phyloP scores from a whole-genome alignment of 768 basidiomycete genomes.

The Leucocoprinus leucothites region DNA sequence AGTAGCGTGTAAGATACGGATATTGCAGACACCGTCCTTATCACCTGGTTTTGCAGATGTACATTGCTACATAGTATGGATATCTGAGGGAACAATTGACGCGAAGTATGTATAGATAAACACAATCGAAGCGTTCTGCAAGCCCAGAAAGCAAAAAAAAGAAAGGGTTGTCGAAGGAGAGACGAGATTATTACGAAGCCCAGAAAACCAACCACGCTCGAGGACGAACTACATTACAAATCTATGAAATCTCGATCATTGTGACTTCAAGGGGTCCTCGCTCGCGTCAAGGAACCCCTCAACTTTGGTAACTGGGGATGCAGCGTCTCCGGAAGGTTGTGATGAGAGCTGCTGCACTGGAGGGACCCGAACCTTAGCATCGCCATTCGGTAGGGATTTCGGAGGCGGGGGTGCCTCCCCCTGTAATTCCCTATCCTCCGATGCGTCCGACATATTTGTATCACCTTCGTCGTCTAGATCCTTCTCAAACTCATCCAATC shows the following conservation, averaged over 20 bases:
- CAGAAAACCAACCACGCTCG: neutral
- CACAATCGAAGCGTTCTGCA: constrained; percentile 15
- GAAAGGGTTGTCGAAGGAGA: constrained; percentile 15
- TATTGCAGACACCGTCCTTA: constrained; percentile 11
- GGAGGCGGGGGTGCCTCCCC: constrained; percentile 48
- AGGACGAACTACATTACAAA: neutral
- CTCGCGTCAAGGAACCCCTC: constrained; percentile 68
- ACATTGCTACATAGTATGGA: constrained; percentile 27
- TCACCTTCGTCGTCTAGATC: constrained; percentile 39
- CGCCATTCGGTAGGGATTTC: constrained; percentile 45
- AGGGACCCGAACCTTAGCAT: constrained; percentile 26
- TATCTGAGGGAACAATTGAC: constrained; percentile 23
- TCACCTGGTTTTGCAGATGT: constrained; percentile 9
- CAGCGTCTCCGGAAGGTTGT: constrained; percentile 51
- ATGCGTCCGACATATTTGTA: constrained; percentile 24
- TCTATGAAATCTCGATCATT: constrained; percentile 13
- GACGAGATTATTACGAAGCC: neutral
- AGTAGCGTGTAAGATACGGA: constrained; percentile 9
- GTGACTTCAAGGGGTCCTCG: constrained; percentile 51
- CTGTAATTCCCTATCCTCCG: constrained; percentile 25
- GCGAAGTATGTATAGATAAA: constrained; percentile 23
- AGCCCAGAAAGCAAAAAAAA: constrained; percentile 17
- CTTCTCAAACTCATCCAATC: constrained; percentile 61
- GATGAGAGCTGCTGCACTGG: constrained; percentile 49
- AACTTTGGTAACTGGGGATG: constrained; percentile 47